phyloP scores from a whole-genome alignment of 2,329 filamentous ascomycete species.

The Penicillium thymicola region DNA sequence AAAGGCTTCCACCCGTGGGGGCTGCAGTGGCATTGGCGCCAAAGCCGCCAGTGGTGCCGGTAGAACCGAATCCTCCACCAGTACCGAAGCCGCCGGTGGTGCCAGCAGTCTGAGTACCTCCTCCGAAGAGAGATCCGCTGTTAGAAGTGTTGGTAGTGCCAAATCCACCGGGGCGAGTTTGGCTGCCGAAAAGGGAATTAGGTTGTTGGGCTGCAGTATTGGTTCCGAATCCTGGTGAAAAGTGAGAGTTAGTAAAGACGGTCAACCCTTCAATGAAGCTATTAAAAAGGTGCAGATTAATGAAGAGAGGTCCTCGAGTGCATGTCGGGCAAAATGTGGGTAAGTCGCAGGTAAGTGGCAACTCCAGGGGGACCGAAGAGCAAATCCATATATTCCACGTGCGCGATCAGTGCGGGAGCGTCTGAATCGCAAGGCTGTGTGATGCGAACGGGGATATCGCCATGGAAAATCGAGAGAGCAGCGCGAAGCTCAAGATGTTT shows the following conservation, averaged over 20 bases:
- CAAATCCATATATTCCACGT: background rate
- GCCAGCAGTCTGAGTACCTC: conserved; percentile 21
- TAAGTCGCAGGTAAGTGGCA: background rate
- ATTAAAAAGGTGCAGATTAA: background rate
- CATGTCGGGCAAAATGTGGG: conserved; percentile 1
- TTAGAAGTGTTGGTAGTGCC: conserved; percentile 30
- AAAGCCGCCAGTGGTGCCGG: conserved; percentile 25
- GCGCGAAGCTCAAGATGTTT: conserved; percentile 24
- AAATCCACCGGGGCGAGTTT: conserved; percentile 31
- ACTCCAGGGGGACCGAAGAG: background rate
- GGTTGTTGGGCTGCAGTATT: conserved; percentile 30
- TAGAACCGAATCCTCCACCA: conserved; percentile 29
- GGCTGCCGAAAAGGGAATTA: conserved; percentile 37
- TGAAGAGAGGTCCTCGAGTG: background rate
- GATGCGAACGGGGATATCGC: conserved; percentile 8
- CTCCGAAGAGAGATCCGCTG: conserved; percentile 36
- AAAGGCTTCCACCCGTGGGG: conserved; percentile 35
- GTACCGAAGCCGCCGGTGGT: conserved; percentile 30
- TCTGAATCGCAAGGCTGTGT: conserved; percentile 1
- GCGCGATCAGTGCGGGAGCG: background rate
- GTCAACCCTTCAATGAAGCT: conserved; percentile 1
- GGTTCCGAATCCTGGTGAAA: conserved; percentile 36
- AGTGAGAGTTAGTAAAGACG: conserved; percentile 18
- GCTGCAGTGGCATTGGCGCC: conserved; percentile 26
- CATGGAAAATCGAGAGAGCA: conserved; percentile 14